Evolutionary conservation across 306 rosid genomes (phyloP).

Genomic region (Rosa multiflora): DNA sequence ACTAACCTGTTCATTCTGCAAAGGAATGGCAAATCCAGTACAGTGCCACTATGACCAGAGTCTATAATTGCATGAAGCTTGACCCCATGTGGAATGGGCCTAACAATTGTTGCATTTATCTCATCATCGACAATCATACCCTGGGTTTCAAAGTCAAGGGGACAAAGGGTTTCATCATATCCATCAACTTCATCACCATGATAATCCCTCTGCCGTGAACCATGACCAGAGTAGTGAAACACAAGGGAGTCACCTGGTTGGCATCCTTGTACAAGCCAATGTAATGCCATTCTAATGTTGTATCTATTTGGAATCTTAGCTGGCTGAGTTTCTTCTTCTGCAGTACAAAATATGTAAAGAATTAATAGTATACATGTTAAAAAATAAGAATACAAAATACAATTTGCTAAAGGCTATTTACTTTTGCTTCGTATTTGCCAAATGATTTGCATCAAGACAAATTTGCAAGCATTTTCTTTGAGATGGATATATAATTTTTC

Average conservation of each 20-base stretch:
- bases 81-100: constrained; percentile 83
- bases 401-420: neutral
- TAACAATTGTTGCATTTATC: constrained; percentile 73
- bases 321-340: constrained; percentile 96
- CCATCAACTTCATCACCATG: constrained; percentile 95
- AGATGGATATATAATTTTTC: neutral
- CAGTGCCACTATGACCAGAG: constrained; percentile 97
- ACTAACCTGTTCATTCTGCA: constrained; percentile 93
- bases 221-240: constrained; percentile 99
- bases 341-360: constrained; percentile 34
- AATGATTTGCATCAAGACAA: neutral
- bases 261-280: constrained; percentile 94
- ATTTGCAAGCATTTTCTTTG: neutral
- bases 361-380: too few species aligned
- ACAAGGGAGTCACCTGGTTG: constrained; percentile 94
- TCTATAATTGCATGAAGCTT: constrained; percentile 94
- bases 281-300: constrained; percentile 93
- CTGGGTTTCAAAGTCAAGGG: constrained; percentile 95
- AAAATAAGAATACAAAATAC: neutral
- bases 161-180: constrained; percentile 91
- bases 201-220: constrained; percentile 85
- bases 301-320: constrained; percentile 63
- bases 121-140: constrained; percentile 99
- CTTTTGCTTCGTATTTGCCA: neutral
- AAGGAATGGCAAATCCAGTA: constrained; percentile 91